A percentile compares a stretch with the other conserved stretches of the same genome.
Evolutionary conservation across 441 rosid genomes (phyloP).

Genomic region (Geranium incanum): DNA sequence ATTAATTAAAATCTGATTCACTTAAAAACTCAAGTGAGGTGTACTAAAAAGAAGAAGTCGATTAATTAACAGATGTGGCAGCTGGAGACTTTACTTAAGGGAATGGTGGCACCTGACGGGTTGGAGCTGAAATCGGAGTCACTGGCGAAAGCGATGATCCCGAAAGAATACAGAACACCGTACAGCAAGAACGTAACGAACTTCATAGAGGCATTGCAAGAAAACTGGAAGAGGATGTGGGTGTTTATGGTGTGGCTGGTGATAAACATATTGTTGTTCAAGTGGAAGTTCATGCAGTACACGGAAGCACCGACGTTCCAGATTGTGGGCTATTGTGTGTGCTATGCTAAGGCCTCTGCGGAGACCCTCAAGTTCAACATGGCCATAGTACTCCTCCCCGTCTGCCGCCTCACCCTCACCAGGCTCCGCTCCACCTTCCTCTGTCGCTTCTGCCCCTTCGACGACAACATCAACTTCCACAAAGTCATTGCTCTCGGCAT

Average conservation of each 20-base stretch:
- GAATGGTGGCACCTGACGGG: constrained; percentile 48
- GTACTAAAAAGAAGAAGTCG: too few relatives aligned
- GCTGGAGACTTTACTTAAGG: constrained; percentile 62
- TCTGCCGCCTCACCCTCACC: constrained; percentile 68
- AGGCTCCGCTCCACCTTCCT: constrained; percentile 58
- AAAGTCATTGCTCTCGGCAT: constrained; percentile 49
- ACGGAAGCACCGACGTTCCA: constrained; percentile 32
- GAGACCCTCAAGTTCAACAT: constrained; percentile 79
- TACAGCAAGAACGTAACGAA: constrained; percentile 35
- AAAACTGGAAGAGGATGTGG: constrained; percentile 68
- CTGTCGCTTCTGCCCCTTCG: constrained; percentile 53
- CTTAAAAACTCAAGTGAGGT: too few relatives aligned
- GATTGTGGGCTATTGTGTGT: constrained; percentile 68
- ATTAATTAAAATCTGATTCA: too few relatives aligned
- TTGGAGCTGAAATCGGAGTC: constrained; percentile 27
- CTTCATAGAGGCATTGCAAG: constrained; percentile 37
- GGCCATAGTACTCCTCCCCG: constrained; percentile 78
- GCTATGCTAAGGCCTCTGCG: constrained; percentile 71
- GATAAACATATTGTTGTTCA: constrained; percentile 38
- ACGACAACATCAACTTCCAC: constrained; percentile 84
- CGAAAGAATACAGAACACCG: constrained; percentile 57
- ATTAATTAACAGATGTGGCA: constrained; percentile 65
- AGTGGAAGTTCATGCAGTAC: constrained; percentile 46
- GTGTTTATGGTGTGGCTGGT: constrained; percentile 38
- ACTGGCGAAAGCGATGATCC: constrained; percentile 81